Percentiles rank a stretch among this genome's conserved stretches.
Evolutionary conservation across 2,329 filamentous ascomycete genomes (phyloP).

Genomic region (Lojkania enalia): DNA sequence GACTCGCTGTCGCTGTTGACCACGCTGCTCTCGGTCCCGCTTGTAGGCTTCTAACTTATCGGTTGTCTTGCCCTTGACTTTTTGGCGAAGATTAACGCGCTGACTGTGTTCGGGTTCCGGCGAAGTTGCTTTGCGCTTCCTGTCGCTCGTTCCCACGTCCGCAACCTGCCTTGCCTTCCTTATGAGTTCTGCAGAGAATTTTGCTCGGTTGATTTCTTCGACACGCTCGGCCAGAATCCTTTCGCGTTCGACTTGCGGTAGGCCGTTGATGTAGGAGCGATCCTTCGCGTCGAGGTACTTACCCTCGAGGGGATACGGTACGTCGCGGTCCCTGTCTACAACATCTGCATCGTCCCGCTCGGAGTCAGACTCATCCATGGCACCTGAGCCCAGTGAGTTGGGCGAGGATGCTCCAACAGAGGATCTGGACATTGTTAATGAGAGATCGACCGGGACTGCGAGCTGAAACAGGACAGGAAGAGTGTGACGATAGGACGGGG

Average conservation of each 20-base stretch:
- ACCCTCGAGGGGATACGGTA: slow-evolving; percentile 83
- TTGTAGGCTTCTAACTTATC: slow-evolving; percentile 76
- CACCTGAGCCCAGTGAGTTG: slow-evolving; percentile 75
- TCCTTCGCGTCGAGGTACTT: slow-evolving; percentile 66
- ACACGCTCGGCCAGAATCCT: slow-evolving; percentile 86
- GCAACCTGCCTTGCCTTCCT: slow-evolving; percentile 72
- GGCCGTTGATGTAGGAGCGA: slow-evolving; percentile 69
- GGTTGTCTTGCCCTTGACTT: slow-evolving; percentile 61
- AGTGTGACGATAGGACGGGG: slow-evolving; percentile 2
- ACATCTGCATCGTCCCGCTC: slow-evolving; percentile 49
- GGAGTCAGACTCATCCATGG: slow-evolving; percentile 80
- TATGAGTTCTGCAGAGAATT: slow-evolving; percentile 80
- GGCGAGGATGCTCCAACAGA: slow-evolving; percentile 67
- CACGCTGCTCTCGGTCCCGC: slow-evolving; percentile 60
- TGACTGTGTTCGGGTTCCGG: slow-evolving; percentile 76
- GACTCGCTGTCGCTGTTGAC: slow-evolving; percentile 57
- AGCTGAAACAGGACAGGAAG: slow-evolving; percentile 1
- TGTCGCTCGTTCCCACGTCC: slow-evolving; percentile 59
- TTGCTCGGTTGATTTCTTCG: slow-evolving; percentile 77
- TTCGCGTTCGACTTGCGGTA: slow-evolving; percentile 91
- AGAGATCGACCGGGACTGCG: slow-evolving; percentile 16
- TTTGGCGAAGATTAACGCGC: slow-evolving; percentile 64
- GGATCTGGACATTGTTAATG: slow-evolving; percentile 59
- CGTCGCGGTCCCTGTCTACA: slow-evolving; percentile 59
- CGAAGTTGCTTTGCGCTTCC: slow-evolving; percentile 74